These are phyloP conservation scores for Tothia fuscella DNA, from an alignment of 2,329 filamentous ascomycete species.

Conservation along the genomic window DNA sequence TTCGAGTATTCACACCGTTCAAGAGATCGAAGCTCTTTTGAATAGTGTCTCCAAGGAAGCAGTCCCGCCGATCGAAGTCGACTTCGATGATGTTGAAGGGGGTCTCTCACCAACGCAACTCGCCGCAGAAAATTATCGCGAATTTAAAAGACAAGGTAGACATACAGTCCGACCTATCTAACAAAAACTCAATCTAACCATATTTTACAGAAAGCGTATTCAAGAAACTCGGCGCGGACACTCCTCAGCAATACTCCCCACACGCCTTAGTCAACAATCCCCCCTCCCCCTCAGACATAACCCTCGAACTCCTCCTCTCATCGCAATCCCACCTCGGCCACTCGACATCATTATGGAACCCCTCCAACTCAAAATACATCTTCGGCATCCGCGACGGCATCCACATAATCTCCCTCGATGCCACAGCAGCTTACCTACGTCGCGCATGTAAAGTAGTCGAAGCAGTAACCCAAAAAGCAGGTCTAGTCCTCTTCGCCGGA, in stretches of 20 bases:
- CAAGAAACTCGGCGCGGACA: constrained; percentile 24
- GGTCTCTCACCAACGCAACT: too few species aligned
- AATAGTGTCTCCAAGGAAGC: too few species aligned
- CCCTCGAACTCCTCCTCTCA: constrained; percentile 81
- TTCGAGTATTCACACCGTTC: too few species aligned
- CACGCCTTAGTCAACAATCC: constrained; percentile 58
- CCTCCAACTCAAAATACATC: constrained; percentile 86
- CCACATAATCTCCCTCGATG: constrained; percentile 87
- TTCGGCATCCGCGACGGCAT: constrained; percentile 78
- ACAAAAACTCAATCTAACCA: constrained; percentile 1
- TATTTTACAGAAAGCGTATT: constrained; percentile 16
- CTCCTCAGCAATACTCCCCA: constrained; percentile 49
- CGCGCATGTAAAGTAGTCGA: constrained; percentile 86
- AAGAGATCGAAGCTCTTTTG: constrained; percentile 4
- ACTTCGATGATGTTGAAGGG: too few species aligned
- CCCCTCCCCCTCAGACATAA: constrained; percentile 65
- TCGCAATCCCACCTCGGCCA: constrained; percentile 85
- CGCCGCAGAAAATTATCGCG: constrained; percentile 30
- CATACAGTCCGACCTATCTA: neutral
- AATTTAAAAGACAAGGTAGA: constrained; percentile 30
- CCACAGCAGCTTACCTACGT: constrained; percentile 79
- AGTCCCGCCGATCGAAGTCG: too few species aligned
- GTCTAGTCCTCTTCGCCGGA: constrained; percentile 81
- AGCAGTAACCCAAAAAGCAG: constrained; percentile 70
- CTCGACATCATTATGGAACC: constrained; percentile 85